These are phyloP conservation scores for Boletus insuetus DNA, from an alignment of 768 basidiomycete species.

Conservation along the genomic window DNA sequence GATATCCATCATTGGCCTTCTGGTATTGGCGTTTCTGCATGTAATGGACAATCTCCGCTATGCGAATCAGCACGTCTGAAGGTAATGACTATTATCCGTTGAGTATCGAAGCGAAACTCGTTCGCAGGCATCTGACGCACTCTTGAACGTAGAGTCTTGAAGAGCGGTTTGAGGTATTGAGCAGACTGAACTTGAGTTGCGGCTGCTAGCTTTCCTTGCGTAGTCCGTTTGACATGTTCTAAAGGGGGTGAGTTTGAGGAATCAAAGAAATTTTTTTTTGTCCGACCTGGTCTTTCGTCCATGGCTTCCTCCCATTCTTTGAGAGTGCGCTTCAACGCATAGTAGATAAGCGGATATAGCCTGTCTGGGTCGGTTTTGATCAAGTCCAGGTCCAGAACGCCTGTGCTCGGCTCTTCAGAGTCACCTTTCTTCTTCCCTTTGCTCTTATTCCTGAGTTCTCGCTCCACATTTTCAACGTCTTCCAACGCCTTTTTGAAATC, in stretches of 20 bases:
- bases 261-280: not conserved
- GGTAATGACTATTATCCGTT: slow-evolving; percentile 60
- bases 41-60: slow-evolving; percentile 92
- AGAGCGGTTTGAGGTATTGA: slow-evolving; percentile 94
- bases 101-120: slow-evolving; percentile 3
- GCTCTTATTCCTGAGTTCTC: slow-evolving; percentile 58
- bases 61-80: slow-evolving; percentile 77
- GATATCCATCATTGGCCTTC: slow-evolving; percentile 93
- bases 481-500: slow-evolving; percentile 91
- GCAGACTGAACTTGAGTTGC: slow-evolving; percentile 95
- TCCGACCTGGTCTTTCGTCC: slow-evolving; percentile 85
- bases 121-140: slow-evolving; percentile 44
- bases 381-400: slow-evolving; percentile 73
- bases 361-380: slow-evolving; percentile 92
- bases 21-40: slow-evolving; percentile 98
- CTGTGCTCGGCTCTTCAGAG: slow-evolving; percentile 45
- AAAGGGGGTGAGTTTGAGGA: not conserved
- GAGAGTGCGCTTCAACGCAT: slow-evolving; percentile 85
- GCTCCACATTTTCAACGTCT: slow-evolving; percentile 79
- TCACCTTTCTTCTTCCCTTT: slow-evolving; percentile 61
- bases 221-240: slow-evolving; percentile 86
- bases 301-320: slow-evolving; percentile 97
- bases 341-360: slow-evolving; percentile 95
- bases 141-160: slow-evolving; percentile 84
- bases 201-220: slow-evolving; percentile 90